Conservation (phyloP, 306 rosid genomes). For the Rosa lucieae region DNA sequence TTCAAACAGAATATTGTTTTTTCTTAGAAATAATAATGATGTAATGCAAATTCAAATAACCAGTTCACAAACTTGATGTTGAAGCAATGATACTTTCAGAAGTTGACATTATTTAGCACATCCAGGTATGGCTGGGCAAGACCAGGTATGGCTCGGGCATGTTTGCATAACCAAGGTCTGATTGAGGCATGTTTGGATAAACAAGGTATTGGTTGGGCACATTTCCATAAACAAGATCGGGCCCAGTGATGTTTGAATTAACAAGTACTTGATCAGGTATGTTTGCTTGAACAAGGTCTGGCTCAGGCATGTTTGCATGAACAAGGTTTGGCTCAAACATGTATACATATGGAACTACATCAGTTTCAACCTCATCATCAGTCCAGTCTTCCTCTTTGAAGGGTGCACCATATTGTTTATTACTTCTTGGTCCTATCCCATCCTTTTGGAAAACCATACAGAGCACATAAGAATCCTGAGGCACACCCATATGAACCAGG, state of each 20-base stretch:
- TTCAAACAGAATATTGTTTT: too few species aligned
- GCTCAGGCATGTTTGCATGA: background rate
- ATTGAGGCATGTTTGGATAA: background rate
- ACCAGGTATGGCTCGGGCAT: background rate
- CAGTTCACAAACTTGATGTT: background rate
- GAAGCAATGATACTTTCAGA: background rate
- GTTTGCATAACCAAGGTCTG: background rate
- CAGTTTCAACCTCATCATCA: conserved; percentile 44
- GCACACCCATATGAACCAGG: conserved; percentile 26
- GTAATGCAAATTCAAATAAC: background rate
- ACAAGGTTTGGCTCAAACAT: background rate
- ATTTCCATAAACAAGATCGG: background rate
- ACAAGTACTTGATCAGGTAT: background rate
- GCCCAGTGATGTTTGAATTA: background rate
- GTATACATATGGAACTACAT: conserved; percentile 19
- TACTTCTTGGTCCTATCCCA: conserved; percentile 70
- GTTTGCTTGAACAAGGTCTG: background rate
- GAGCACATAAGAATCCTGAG: conserved; percentile 63
- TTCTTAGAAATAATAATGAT: background rate
- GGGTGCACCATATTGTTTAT: conserved; percentile 63
- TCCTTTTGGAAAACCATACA: conserved; percentile 60
- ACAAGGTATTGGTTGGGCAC: background rate
- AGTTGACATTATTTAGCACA: background rate
- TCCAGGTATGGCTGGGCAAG: background rate
- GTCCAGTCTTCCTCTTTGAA: conserved; percentile 69